These are phyloP conservation scores for Pezicula carpinea DNA, from an alignment of 2,329 filamentous ascomycete genomes.

Conservation along the genomic window DNA sequence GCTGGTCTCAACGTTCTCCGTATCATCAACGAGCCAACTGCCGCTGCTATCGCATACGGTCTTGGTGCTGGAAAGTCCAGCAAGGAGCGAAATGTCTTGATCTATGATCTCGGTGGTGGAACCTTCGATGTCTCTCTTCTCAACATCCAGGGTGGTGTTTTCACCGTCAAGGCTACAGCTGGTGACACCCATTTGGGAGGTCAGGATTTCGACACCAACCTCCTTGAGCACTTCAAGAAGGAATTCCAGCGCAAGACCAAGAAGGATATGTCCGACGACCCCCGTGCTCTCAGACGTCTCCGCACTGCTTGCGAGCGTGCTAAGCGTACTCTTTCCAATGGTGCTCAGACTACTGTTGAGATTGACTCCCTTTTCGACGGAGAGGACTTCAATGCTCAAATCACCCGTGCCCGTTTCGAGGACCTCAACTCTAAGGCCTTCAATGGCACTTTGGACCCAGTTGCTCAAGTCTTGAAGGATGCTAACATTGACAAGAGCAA, in stretches of 20 bases:
- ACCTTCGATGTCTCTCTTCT: constrained; percentile 99
- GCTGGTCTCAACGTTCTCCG: constrained; percentile 96
- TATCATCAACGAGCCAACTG: constrained; percentile 99
- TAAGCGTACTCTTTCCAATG: constrained; percentile 97
- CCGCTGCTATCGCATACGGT: constrained; percentile 97
- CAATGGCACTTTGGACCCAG: constrained; percentile 87
- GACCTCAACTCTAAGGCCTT: constrained; percentile 97
- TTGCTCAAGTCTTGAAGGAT: constrained; percentile 96
- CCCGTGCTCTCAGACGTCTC: constrained; percentile 91
- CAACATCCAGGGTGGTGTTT: constrained; percentile 98
- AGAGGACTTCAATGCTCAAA: constrained; percentile 94
- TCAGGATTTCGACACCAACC: constrained; percentile 93
- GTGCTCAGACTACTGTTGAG: constrained; percentile 95
- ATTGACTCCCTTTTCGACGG: constrained; percentile 98
- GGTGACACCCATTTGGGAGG: constrained; percentile 97
- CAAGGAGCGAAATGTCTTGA: constrained; percentile 98
- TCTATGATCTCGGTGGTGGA: constrained; percentile 99
- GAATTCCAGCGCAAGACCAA: constrained; percentile 82
- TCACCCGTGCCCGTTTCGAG: constrained; percentile 98
- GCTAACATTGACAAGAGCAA: constrained; percentile 79
- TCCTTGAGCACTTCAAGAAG: constrained; percentile 95
- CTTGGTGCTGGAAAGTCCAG: constrained; percentile 90
- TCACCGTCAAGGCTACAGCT: constrained; percentile 97
- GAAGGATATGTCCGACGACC: constrained; percentile 74
- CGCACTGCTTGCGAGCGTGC: constrained; percentile 98